Evolutionary conservation across 106 monocot species (phyloP), one percentile per base, ranked within the genome.

Genomic region (Chionographis japonica): DNA sequence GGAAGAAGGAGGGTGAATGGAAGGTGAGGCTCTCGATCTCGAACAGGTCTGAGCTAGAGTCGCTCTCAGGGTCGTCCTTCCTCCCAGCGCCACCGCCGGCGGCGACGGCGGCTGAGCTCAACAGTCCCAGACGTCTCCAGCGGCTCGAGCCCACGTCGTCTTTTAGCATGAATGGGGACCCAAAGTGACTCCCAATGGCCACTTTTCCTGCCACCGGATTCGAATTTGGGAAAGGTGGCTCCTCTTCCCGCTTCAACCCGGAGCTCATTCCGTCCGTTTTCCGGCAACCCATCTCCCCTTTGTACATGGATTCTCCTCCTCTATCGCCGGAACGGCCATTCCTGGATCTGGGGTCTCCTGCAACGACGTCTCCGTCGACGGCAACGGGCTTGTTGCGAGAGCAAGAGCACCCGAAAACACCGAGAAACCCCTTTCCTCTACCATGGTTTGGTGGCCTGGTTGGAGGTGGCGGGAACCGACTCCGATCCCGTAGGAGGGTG

Each of bases 1-100:
- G 37, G 71, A 74, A 52, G 40, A 53, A 59, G 17, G 71, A 60
- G 6, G 61, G 51, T 8, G 52, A 39, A 15, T 50, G 72, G 40
- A 73, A 61, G 1, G 69, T 69, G 46, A 84, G 17, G 72, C 81
- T 87, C 54, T 87, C 83, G 63, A 90, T 86, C 71, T 90, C 90
- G 75, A 90, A 90, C 79, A 90, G 36, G 18, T 90, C 90, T 4
- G 90, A 90, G 71, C 90, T 90, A 56, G 86, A 63, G 58, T 90
- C 86, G 61, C 84, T 90, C 36, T 39, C 2, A 6, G 46, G 10
- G 27, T 82, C 86, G 7, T 74, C 72, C 3, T 77, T 72, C 2
- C 70, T 59, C 8, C 52, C 38, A 10, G 14, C 58, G 4, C 37
- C 57, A 0, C 19, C 52, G 20, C 14, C 14, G 16, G 16, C 71